These are phyloP conservation scores for Barnettozyma sp. DNA, from an alignment of 805 yeast species.

Conservation along the genomic window DNA sequence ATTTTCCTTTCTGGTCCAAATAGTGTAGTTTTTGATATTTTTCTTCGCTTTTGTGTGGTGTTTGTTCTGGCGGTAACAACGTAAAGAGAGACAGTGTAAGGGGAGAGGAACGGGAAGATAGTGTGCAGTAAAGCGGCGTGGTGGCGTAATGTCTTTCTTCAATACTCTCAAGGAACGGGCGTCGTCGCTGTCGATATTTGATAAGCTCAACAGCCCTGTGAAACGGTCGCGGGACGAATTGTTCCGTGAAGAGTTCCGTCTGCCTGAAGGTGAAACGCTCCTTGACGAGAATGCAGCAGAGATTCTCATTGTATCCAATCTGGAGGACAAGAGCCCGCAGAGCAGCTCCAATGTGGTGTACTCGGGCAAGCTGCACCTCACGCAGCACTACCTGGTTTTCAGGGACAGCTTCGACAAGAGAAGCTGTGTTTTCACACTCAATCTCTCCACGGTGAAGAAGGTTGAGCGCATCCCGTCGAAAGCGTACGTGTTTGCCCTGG, in stretches of 20 bases:
- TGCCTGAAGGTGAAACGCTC: conserved; percentile 67
- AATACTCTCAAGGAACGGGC: conserved; percentile 40
- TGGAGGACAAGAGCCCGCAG: conserved; percentile 15
- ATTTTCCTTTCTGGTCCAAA: too few species aligned
- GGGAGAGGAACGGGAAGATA: too few species aligned
- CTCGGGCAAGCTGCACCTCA: conserved; percentile 64
- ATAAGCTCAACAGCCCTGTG: conserved; percentile 28
- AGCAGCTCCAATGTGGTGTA: conserved; percentile 28
- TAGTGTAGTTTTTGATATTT: too few species aligned
- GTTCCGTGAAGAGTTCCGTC: conserved; percentile 56
- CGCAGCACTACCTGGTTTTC: conserved; percentile 72
- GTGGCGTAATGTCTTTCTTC: conserved; percentile 39
- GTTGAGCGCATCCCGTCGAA: conserved; percentile 81
- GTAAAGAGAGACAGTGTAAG: too few species aligned
- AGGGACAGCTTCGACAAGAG: conserved; percentile 61
- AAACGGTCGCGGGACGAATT: conserved; percentile 61
- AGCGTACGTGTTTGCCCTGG: conserved; percentile 69
- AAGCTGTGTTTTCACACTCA: conserved; percentile 62
- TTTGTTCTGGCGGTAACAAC: too few species aligned
- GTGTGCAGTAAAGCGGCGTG: too few species aligned
- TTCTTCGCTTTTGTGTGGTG: too few species aligned
- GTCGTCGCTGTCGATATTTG: conserved; percentile 36
- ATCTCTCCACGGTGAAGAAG: conserved; percentile 70
- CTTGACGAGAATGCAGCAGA: conserved; percentile 67
- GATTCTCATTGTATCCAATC: conserved; percentile 30